Evolutionary conservation across 306 rosid species (phyloP), one percentile per base, ranked within the genome.

Genomic region (Parietaria judaica): DNA sequence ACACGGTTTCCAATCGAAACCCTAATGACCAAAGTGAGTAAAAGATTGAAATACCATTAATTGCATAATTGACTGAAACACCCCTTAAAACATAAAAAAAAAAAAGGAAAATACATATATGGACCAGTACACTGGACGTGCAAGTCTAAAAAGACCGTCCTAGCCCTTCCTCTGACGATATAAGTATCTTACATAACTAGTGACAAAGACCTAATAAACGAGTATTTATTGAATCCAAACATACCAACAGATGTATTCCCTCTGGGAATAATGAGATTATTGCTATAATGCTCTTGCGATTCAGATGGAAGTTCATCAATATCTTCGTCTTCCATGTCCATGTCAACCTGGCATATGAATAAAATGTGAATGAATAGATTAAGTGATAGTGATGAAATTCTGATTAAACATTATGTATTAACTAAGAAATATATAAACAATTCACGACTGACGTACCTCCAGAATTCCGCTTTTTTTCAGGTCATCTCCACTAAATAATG

Each of bases 301-400:
- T 66, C 81, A 60, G 79, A 70, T 7, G 67, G 49, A 52, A 65
- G 53, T 47, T 67, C 87, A 51, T 73, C 84, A 61, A 69, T 8
- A 72, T 80, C 80, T 60, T 57, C 94, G 61, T 88, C 99, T 66
- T 82, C 99, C 95, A 83, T 88, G 71, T 86, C 95, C 96, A 92
- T 92, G 82, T 92, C 99, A 63, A 92, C 96, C 99, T 92, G 82
- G 68, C 65, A 75, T 61, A 80, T 23, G 55, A 37, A 41, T 1
- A 14, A 17, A 65, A 54, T 62, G 46, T 15, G 31, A 0, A 23
- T 23, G 1, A 23, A 23, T 23, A 23, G 31, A 23, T 23, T 23
- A 23, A 23, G 31, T 23, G 31, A 23, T 23, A 23, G 31, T 23
- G 31, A 23, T 23, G 31, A 23, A 23, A 23, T 23, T 23, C 31